These are phyloP conservation scores for Raphanus raphanistrum DNA, from an alignment of 345 rosid genomes.

Conservation along the genomic window DNA sequence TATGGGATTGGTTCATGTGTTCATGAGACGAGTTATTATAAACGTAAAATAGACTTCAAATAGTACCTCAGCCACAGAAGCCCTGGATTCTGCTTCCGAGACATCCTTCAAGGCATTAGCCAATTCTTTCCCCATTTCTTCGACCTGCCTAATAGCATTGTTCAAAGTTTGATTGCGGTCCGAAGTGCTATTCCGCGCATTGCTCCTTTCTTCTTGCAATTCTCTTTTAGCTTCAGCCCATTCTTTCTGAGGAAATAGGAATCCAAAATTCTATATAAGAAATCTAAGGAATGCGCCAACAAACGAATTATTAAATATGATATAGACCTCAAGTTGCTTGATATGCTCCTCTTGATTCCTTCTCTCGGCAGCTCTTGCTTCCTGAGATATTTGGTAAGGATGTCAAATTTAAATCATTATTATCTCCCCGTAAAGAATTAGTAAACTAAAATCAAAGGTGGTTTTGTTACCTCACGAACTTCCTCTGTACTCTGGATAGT, in stretches of 20 bases:
- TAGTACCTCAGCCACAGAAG: constrained; percentile 82
- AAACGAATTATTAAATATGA: neutral
- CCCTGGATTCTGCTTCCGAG: constrained; percentile 82
- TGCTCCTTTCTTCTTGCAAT: constrained; percentile 77
- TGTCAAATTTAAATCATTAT: neutral
- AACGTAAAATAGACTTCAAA: constrained; percentile 23
- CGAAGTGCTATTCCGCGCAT: constrained; percentile 56
- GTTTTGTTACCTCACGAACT: constrained; percentile 73
- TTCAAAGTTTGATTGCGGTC: constrained; percentile 74
- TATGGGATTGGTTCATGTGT: constrained; percentile 6
- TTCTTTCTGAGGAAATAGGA: constrained; percentile 65
- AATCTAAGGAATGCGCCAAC: constrained; percentile 2
- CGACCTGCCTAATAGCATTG: constrained; percentile 79
- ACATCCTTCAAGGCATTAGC: constrained; percentile 71
- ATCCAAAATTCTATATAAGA: constrained; percentile 1
- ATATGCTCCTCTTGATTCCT: constrained; percentile 77
- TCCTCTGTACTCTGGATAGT: constrained; percentile 83
- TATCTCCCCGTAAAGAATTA: neutral
- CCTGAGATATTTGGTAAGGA: constrained; percentile 44
- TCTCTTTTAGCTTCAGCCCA: constrained; percentile 95
- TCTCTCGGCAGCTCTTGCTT: constrained; percentile 78
- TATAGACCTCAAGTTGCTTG: constrained; percentile 69
- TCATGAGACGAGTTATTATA: constrained; percentile 10
- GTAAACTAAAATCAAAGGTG: neutral
- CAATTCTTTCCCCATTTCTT: constrained; percentile 77